phyloP scores from a whole-genome alignment of 345 rosid species.

The Punica granatum region DNA sequence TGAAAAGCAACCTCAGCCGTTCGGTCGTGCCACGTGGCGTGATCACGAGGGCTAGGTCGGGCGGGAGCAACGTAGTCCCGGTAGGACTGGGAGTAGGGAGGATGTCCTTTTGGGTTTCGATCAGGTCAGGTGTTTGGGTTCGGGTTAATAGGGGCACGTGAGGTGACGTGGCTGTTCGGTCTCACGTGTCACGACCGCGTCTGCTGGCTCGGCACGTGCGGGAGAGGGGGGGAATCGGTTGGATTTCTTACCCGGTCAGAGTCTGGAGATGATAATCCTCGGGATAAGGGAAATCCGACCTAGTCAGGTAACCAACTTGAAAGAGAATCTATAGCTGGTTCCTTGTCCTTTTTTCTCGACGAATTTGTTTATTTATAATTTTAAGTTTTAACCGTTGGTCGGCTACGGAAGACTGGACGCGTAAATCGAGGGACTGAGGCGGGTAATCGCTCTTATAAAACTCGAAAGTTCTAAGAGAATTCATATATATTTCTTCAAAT shows the following conservation, averaged over 20 bases:
- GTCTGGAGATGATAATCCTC: neutral
- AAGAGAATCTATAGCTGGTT: neutral
- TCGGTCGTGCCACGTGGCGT: constrained; percentile 5
- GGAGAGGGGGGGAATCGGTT: neutral
- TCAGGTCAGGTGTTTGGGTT: neutral
- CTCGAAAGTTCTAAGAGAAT: too few species aligned
- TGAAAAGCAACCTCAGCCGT: constrained; percentile 14
- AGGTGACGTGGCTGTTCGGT: constrained; percentile 1
- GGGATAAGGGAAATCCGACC: neutral
- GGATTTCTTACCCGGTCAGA: neutral
- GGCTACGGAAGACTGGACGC: too few species aligned
- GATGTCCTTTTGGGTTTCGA: neutral
- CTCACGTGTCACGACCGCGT: neutral
- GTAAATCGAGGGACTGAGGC: too few species aligned
- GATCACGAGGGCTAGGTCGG: neutral
- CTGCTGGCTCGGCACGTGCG: neutral
- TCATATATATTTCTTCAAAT: too few species aligned
- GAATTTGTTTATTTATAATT: too few species aligned
- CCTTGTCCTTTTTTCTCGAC: neutral
- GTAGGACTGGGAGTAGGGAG: too few species aligned
- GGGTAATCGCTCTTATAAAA: too few species aligned
- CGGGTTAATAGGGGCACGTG: constrained; percentile 9
- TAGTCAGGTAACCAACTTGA: neutral
- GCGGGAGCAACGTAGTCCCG: too few species aligned
- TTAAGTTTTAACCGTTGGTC: too few species aligned